Percentiles rank a stretch among this genome's conserved stretches.
Evolutionary conservation across 805 yeast species (phyloP).

Genomic region (Starmerella apis): DNA sequence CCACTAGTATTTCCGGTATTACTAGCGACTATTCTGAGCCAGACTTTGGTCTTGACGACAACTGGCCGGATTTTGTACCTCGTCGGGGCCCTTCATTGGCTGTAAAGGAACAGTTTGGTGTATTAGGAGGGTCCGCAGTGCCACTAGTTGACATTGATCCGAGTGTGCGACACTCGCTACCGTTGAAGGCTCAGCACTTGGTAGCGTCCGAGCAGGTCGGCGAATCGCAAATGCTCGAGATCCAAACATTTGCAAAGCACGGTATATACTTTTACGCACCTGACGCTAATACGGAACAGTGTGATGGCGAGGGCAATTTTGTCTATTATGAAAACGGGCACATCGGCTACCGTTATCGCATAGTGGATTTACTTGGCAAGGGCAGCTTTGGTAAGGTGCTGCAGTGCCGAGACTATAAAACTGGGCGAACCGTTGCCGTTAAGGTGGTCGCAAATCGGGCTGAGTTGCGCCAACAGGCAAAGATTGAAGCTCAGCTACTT

Average conservation of each 20-base stretch:
- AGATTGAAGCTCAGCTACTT: constrained; percentile 61
- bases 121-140: constrained; percentile 1
- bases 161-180: neutral
- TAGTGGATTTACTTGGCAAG: constrained; percentile 49
- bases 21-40: neutral
- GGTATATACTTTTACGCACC: constrained; percentile 16
- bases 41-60: constrained; percentile 10
- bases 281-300: neutral
- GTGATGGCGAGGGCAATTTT: constrained; percentile 54
- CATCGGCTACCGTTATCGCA: constrained; percentile 62
- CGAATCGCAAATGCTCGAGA: neutral
- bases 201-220: constrained; percentile 6
- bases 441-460: constrained; percentile 66
- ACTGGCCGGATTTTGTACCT: constrained; percentile 17
- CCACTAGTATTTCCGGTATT: neutral
- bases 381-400: constrained; percentile 80
- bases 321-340: constrained; percentile 52
- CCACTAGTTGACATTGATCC: constrained; percentile 16
- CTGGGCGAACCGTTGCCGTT: constrained; percentile 50
- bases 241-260: constrained; percentile 11
- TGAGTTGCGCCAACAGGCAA: constrained; percentile 66
- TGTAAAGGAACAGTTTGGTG: constrained; percentile 10
- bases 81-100: constrained; percentile 10
- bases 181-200: neutral
- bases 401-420: constrained; percentile 56